Evolutionary conservation across 805 yeast genomes (phyloP).

Genomic region (Jamesozyma spencerorum): DNA sequence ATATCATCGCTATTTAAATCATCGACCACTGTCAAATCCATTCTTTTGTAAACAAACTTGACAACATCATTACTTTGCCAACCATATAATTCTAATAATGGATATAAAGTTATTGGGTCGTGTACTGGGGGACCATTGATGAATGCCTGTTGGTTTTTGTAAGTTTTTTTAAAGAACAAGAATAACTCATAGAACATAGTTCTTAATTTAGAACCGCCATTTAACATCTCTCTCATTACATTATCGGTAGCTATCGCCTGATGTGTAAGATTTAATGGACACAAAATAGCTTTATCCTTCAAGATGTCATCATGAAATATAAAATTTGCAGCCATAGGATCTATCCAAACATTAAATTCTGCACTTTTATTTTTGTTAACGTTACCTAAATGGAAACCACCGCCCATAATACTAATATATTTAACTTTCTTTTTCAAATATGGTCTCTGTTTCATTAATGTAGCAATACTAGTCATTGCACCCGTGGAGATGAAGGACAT

Average conservation of each 20-base stretch:
- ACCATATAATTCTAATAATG: constrained; percentile 39
- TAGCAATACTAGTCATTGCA: constrained; percentile 62
- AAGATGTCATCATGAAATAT: constrained; percentile 43
- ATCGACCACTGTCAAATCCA: constrained; percentile 21
- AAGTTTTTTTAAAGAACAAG: constrained; percentile 40
- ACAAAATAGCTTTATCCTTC: constrained; percentile 41
- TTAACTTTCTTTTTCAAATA: constrained; percentile 40
- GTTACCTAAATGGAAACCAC: constrained; percentile 37
- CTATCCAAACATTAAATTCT: constrained; percentile 70
- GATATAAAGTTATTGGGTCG: constrained; percentile 66
- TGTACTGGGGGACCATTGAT: constrained; percentile 64
- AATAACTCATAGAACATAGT: constrained; percentile 46
- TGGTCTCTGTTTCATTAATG: constrained; percentile 47
- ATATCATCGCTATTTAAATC: constrained; percentile 41
- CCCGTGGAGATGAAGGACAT: constrained; percentile 67
- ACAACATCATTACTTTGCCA: constrained; percentile 19
- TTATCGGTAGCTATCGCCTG: constrained; percentile 39
- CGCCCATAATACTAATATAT: constrained; percentile 69
- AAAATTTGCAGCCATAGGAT: constrained; percentile 62
- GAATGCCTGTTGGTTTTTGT: constrained; percentile 36
- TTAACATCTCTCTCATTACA: constrained; percentile 34
- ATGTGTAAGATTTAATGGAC: constrained; percentile 66
- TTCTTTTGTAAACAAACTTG: constrained; percentile 15
- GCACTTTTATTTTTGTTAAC: constrained; percentile 47
- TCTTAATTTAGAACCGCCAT: constrained; percentile 39